A percentile compares a stretch with the other conserved stretches of the same genome.
These are phyloP conservation scores for Scolecobasidium constrictum DNA, from an alignment of 2,329 filamentous ascomycete species.

Conservation along the genomic window DNA sequence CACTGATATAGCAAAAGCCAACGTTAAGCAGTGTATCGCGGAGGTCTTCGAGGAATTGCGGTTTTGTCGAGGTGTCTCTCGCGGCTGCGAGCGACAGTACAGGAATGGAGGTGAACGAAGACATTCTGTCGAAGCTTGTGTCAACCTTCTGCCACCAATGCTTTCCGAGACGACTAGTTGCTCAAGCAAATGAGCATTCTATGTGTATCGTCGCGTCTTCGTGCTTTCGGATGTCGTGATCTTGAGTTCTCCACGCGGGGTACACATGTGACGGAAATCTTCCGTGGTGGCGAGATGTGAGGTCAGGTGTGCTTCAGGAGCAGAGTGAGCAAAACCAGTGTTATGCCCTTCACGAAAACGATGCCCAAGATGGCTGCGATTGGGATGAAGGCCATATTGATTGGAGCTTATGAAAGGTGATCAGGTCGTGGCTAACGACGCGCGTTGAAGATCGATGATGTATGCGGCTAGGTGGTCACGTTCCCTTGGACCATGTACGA, in stretches of 20 bases:
- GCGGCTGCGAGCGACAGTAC: conserved; percentile 65
- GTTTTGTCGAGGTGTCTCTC: conserved; percentile 53
- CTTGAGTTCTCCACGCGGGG: neutral
- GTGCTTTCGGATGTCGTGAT: no score
- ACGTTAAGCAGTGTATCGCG: conserved; percentile 71
- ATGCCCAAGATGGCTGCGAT: conserved; percentile 10
- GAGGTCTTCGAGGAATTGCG: conserved; percentile 58
- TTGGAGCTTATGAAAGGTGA: no score
- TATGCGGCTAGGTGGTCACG: no score
- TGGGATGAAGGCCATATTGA: conserved; percentile 10
- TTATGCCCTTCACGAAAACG: conserved; percentile 11
- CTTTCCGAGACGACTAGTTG: no score
- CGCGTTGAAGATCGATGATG: no score
- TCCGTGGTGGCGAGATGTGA: neutral
- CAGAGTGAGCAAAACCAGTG: conserved; percentile 9
- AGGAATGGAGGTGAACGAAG: conserved; percentile 60
- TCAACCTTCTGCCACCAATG: no score
- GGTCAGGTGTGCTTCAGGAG: conserved; percentile 1
- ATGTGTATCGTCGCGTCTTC: no score
- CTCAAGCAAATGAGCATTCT: no score
- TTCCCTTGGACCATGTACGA: no score
- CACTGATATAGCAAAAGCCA: conserved; percentile 79
- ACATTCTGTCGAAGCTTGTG: no score
- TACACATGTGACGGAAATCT: neutral
- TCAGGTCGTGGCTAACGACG: no score